Conservation (phyloP, 2,329 filamentous ascomycete genomes). For the Penicillium sp. region DNA sequence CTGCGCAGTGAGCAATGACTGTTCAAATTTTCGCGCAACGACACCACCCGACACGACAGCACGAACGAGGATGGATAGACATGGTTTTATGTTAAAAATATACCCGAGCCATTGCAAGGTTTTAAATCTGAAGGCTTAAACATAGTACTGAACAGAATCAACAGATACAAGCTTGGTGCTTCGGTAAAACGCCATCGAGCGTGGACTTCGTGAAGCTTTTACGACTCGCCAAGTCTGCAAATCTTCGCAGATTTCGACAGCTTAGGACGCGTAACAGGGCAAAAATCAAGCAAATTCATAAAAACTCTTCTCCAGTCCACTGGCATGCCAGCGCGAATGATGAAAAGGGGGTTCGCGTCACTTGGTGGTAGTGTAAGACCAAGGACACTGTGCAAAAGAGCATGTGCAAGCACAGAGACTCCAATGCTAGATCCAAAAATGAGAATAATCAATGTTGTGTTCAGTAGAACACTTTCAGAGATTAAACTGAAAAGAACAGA, state of each 20-base stretch:
- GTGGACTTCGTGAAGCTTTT: background rate
- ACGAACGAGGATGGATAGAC: background rate
- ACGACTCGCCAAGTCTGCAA: no score
- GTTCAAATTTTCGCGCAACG: background rate
- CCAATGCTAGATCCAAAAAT: constrained; percentile 62
- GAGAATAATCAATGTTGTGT: constrained; percentile 73
- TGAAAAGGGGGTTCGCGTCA: constrained; percentile 66
- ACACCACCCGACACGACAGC: background rate
- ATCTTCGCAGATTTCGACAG: no score
- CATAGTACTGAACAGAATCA: no score
- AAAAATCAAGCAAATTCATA: no score
- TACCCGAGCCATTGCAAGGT: background rate
- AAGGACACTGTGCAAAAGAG: constrained; percentile 64
- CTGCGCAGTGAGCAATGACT: background rate
- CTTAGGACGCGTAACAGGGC: no score
- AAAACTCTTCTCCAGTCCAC: constrained; percentile 54
- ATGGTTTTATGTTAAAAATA: background rate
- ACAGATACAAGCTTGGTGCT: no score
- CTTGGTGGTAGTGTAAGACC: constrained; percentile 71
- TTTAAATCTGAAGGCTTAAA: no score
- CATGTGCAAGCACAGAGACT: constrained; percentile 72
- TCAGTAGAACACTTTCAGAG: constrained; percentile 77
- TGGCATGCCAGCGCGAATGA: constrained; percentile 53
- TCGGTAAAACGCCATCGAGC: no score
- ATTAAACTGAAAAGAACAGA: constrained; percentile 98